A percentile compares a stretch with the other conserved stretches of the same genome.
phyloP scores from a whole-genome alignment of 139 green algal genomes.

The Chlorella sp. region DNA sequence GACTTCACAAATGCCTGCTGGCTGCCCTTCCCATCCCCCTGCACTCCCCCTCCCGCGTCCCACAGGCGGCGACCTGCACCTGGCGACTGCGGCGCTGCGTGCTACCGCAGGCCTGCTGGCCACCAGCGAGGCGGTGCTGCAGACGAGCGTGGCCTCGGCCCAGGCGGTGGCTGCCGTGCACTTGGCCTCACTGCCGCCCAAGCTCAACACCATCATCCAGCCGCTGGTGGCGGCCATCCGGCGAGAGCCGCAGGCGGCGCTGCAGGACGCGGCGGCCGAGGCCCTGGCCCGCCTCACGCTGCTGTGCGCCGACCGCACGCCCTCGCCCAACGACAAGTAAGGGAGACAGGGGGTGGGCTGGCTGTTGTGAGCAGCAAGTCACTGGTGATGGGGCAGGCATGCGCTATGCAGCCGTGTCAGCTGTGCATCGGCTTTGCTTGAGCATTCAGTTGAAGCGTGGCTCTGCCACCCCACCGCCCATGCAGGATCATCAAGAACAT shows the following conservation, averaged over 20 bases:
- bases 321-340: conserved; percentile 86
- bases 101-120: conserved; percentile 19
- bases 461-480: background rate
- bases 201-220: conserved; percentile 94
- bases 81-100: conserved; percentile 6
- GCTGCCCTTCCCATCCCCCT: background rate
- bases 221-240: conserved; percentile 88
- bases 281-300: conserved; percentile 80
- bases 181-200: conserved; percentile 70
- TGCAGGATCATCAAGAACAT: conserved; percentile 84
- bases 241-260: conserved; percentile 66
- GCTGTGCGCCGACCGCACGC: conserved; percentile 60
- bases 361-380: background rate
- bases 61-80: conserved; percentile 14
- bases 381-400: background rate
- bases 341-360: background rate
- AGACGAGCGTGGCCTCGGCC: conserved; percentile 49
- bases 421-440: background rate
- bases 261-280: conserved; percentile 65
- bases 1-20: background rate
- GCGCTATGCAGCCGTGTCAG: background rate
- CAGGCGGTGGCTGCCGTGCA: conserved; percentile 71
- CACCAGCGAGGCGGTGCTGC: conserved; percentile 60
- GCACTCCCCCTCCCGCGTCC: background rate
- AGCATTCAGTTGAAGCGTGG: background rate